Evolutionary conservation across 1,284 basidiomycete species (phyloP).

Genomic region (Microbotryum saponariae): DNA sequence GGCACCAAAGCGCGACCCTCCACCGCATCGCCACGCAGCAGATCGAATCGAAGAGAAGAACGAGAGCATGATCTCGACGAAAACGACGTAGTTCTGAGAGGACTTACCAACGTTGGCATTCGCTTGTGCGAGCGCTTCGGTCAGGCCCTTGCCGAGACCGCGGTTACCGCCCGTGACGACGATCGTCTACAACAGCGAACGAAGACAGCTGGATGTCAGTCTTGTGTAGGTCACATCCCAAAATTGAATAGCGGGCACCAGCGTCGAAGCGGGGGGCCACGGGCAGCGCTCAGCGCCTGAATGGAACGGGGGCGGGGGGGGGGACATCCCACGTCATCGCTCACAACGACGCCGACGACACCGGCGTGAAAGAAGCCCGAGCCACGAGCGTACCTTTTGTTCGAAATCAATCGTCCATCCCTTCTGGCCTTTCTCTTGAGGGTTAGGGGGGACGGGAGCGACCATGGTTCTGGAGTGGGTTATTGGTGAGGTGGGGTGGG

Average conservation of each 20-base stretch:
- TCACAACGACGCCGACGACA: not conserved
- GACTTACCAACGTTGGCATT: conserved; percentile 41
- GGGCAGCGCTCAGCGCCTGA: too few relatives aligned
- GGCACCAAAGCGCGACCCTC: too few relatives aligned
- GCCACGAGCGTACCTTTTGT: conserved; percentile 5
- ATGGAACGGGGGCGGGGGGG: too few relatives aligned
- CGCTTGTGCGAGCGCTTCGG: conserved; percentile 46
- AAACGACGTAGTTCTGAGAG: not conserved
- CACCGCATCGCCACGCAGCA: too few relatives aligned
- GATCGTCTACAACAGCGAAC: conserved; percentile 4
- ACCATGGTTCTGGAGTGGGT: conserved; percentile 4
- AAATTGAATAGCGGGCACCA: not conserved
- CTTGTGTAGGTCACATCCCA: conserved; percentile 14
- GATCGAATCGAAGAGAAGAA: too few relatives aligned
- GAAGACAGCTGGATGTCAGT: conserved; percentile 3
- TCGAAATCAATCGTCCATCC: conserved; percentile 25
- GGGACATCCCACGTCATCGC: too few relatives aligned
- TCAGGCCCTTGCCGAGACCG: conserved; percentile 49
- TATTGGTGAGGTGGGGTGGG: conserved; percentile 20
- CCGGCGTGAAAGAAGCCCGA: not conserved
- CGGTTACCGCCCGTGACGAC: conserved; percentile 46
- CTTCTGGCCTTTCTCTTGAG: conserved; percentile 7
- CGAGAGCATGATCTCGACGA: too few relatives aligned
- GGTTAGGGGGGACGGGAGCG: conserved; percentile 15
- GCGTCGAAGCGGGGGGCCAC: too few relatives aligned